phyloP scores from a whole-genome alignment of 768 basidiomycete species.

The Kondoa malvinella region DNA sequence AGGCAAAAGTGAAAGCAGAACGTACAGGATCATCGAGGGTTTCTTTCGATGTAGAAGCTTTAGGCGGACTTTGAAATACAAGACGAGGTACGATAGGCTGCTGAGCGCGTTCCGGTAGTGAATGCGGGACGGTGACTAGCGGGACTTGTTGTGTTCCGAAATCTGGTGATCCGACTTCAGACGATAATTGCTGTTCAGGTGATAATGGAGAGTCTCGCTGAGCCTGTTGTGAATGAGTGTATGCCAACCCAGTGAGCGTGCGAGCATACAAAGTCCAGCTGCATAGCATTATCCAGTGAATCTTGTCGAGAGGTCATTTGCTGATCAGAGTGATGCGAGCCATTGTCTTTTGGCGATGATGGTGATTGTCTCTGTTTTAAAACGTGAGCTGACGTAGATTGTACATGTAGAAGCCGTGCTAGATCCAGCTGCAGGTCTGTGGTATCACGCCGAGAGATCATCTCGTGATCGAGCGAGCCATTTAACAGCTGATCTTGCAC shows the following conservation, averaged over 20 bases:
- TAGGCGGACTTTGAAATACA: not conserved
- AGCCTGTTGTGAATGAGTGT: no score
- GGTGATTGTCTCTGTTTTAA: not conserved
- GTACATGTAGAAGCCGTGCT: not conserved
- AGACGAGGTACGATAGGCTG: not conserved
- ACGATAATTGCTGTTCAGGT: no score
- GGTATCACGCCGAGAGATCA: no score
- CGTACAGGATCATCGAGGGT: not conserved
- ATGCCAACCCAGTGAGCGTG: no score
- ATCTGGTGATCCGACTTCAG: no score
- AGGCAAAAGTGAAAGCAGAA: not conserved
- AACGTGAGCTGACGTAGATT: not conserved
- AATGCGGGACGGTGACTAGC: not conserved
- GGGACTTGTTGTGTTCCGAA: no score
- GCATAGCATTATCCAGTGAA: no score
- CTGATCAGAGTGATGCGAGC: no score
- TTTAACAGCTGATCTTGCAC: not conserved
- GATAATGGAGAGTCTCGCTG: not conserved
- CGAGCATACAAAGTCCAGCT: no score
- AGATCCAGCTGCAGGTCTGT: no score
- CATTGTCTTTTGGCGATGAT: not conserved
- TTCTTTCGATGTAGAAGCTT: not conserved
- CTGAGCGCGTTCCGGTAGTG: not conserved
- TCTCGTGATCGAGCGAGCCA: not conserved
- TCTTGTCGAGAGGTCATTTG: no score